phyloP scores from a whole-genome alignment of 441 rosid genomes.

The Gossypium laxum region DNA sequence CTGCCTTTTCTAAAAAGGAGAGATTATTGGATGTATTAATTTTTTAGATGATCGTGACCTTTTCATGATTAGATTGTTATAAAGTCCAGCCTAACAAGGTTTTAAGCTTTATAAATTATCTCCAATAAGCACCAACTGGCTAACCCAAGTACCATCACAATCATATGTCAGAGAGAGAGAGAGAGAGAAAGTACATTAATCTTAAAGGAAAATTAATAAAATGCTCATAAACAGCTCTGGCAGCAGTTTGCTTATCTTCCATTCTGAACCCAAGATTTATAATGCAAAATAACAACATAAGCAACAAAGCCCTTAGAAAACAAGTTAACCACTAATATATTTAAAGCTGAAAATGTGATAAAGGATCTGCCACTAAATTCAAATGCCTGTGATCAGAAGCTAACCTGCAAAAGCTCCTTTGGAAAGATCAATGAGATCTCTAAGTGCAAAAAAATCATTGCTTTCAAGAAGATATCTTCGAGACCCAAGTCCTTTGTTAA shows the following conservation, averaged over 20 bases:
- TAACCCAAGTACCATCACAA: background rate
- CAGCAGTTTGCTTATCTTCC: background rate
- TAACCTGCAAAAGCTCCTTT: constrained; percentile 96
- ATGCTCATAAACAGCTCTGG: background rate
- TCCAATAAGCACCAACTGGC: background rate
- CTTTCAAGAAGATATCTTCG: constrained; percentile 90
- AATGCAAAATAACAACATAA: background rate
- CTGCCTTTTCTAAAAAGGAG: background rate
- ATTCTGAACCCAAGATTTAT: background rate
- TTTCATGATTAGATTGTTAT: background rate
- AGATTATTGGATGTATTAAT: background rate
- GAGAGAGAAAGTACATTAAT: background rate
- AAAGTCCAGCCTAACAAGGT: background rate
- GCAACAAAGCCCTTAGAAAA: background rate
- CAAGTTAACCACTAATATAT: background rate
- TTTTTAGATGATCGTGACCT: background rate
- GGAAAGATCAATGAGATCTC: constrained; percentile 90
- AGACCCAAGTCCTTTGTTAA: constrained; percentile 71
- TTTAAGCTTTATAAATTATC: background rate
- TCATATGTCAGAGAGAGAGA: background rate
- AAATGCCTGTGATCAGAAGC: constrained; percentile 11
- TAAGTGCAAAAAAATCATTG: constrained; percentile 82
- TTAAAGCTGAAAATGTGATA: background rate
- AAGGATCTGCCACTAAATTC: background rate
- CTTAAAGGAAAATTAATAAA: background rate